Evolutionary conservation across 495 filamentous ascomycete genomes (phyloP).

Genomic region (Penicillium fimorum): DNA sequence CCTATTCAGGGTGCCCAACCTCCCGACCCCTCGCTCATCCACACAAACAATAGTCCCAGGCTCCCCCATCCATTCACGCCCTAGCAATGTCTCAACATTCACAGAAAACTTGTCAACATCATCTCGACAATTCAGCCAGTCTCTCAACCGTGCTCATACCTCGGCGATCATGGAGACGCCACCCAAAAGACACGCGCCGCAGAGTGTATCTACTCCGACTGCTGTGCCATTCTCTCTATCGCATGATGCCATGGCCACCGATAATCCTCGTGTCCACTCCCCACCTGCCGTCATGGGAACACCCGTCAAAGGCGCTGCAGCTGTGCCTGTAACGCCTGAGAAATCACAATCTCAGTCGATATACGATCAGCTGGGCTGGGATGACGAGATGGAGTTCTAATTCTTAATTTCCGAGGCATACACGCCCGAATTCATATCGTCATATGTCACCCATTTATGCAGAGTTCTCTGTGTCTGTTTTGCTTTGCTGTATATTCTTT

Average conservation of each 20-base stretch:
- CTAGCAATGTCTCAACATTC: conserved; percentile 12
- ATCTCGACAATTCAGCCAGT: conserved; percentile 18
- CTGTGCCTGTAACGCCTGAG: conserved; percentile 41
- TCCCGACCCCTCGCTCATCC: conserved; percentile 34
- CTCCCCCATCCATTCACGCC: conserved; percentile 36
- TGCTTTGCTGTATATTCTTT: not conserved
- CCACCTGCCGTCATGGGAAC: conserved; percentile 24
- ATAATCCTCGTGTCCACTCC: conserved; percentile 9
- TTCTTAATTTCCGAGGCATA: conserved; percentile 9
- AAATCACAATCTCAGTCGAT: conserved; percentile 52
- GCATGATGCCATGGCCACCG: conserved; percentile 8
- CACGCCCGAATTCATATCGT: conserved; percentile 12
- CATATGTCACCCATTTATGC: conserved; percentile 4
- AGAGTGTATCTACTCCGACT: conserved; percentile 9
- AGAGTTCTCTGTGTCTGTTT: conserved; percentile 1
- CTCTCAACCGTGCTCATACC: conserved; percentile 3
- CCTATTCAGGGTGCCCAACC: conserved; percentile 42
- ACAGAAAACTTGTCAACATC: conserved; percentile 5
- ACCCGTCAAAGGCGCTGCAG: conserved; percentile 24
- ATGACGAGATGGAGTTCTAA: conserved; percentile 56
- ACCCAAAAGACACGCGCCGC: conserved; percentile 30
- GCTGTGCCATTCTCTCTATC: conserved; percentile 8
- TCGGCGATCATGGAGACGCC: conserved; percentile 45
- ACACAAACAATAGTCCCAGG: conserved; percentile 27
- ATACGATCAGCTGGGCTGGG: conserved; percentile 75